Percentiles rank a stretch among this genome's conserved stretches.
Conservation (phyloP, 192 early-diverging fungal genomes). For the Entomortierella parvispora region DNA sequence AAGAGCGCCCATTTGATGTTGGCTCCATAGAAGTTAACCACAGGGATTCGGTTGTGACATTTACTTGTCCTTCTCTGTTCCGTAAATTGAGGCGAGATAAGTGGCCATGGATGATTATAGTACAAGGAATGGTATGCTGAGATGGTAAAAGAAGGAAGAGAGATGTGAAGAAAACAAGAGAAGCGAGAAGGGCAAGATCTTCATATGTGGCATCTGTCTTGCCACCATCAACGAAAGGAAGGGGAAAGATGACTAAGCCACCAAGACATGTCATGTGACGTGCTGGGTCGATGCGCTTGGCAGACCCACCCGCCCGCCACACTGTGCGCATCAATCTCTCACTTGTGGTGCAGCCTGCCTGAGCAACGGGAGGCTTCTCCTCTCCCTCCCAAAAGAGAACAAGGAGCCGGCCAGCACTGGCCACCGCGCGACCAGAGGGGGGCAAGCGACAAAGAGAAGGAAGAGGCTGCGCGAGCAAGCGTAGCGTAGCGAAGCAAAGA, state of each 20-base stretch:
- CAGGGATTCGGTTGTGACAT: constrained; percentile 13
- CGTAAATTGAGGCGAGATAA: constrained; percentile 91
- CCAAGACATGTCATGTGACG: background rate
- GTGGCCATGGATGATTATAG: constrained; percentile 69
- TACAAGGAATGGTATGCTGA: background rate
- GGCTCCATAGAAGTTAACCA: no score
- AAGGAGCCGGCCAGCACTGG: no score
- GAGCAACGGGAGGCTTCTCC: no score
- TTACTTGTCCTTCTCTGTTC: constrained; percentile 97
- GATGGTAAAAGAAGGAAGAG: background rate
- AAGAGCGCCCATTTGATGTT: no score
- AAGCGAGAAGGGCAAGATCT: background rate
- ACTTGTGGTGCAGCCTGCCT: no score
- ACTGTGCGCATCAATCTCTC: no score
- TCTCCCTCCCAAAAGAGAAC: no score
- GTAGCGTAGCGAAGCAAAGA: background rate
- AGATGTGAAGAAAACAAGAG: constrained; percentile 1
- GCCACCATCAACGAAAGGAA: no score
- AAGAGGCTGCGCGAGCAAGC: background rate
- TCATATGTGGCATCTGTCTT: background rate
- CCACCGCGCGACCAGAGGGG: no score
- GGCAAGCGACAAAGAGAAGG: no score
- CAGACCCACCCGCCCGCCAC: no score
- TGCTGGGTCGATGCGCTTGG: no score
- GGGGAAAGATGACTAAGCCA: constrained; percentile 6